A percentile compares a stretch with the other conserved stretches of the same genome.
These are phyloP conservation scores for Mycena capillaripes DNA, from an alignment of 768 basidiomycete species.

Conservation along the genomic window DNA sequence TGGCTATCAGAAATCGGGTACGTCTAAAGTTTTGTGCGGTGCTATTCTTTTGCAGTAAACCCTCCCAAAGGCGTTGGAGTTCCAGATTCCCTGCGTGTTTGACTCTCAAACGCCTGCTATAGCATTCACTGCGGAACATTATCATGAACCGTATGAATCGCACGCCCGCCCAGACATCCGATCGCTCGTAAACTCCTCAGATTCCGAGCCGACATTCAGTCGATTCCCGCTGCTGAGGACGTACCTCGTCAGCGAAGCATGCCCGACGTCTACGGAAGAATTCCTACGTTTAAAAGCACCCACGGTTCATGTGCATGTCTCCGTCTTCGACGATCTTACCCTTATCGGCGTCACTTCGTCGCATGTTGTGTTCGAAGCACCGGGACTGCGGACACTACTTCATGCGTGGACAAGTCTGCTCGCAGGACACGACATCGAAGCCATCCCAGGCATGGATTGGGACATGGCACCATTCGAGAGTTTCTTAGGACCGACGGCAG, in stretches of 20 bases:
- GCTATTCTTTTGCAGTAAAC: too few relatives aligned
- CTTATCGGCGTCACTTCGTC: slow-evolving; percentile 17
- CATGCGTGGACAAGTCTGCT: slow-evolving; percentile 15
- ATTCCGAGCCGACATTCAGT: background rate
- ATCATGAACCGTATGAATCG: background rate
- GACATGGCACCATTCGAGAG: background rate
- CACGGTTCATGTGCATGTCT: slow-evolving; percentile 2
- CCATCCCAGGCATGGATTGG: slow-evolving; percentile 16
- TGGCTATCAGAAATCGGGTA: slow-evolving; percentile 1
- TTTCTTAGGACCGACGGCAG: background rate
- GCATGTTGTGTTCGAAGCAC: slow-evolving; percentile 3
- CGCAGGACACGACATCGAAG: background rate
- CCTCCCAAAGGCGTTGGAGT: too few relatives aligned
- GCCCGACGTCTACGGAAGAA: background rate
- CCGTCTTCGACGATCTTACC: slow-evolving; percentile 23
- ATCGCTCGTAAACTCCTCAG: background rate
- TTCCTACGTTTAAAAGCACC: background rate
- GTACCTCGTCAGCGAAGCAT: background rate
- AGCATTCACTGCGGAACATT: background rate
- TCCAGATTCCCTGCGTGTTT: background rate
- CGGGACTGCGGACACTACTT: slow-evolving; percentile 9
- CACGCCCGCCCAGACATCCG: background rate
- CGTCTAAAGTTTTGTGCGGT: background rate
- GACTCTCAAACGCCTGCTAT: background rate
- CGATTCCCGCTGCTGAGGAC: background rate